phyloP scores from a whole-genome alignment of 2,329 filamentous ascomycete species.

The Cordyceps farinosa region DNA sequence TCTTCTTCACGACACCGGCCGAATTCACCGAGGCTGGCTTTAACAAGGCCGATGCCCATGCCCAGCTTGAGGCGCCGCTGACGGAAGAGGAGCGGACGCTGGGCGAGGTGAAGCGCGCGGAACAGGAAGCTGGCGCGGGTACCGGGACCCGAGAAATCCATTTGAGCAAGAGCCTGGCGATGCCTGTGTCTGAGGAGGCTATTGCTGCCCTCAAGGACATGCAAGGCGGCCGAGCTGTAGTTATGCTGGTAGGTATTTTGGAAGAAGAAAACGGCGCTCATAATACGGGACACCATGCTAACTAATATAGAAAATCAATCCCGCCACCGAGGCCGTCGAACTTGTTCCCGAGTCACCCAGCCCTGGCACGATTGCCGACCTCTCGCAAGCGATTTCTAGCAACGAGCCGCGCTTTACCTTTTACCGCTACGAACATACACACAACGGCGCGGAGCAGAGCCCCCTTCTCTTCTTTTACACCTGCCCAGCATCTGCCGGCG shows the following conservation, averaged over 20 bases:
- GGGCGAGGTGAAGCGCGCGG: constrained; percentile 69
- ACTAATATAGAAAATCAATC: constrained; percentile 62
- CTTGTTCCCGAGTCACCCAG: constrained; percentile 53
- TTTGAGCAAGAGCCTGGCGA: constrained; percentile 53
- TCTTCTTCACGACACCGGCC: constrained; percentile 66
- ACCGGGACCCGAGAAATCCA: constrained; percentile 59
- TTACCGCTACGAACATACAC: constrained; percentile 62
- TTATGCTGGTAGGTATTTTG: constrained; percentile 58
- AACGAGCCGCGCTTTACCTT: constrained; percentile 75
- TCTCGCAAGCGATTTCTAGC: constrained; percentile 58
- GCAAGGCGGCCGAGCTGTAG: constrained; percentile 50
- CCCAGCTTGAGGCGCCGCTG: constrained; percentile 61
- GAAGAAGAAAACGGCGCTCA: neutral
- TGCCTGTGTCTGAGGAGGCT: constrained; percentile 61
- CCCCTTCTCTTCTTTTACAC: constrained; percentile 80
- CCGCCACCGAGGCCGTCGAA: constrained; percentile 64
- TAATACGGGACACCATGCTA: neutral
- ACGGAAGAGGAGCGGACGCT: constrained; percentile 74
- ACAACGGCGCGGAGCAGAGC: constrained; percentile 48
- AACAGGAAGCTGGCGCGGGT: constrained; percentile 69
- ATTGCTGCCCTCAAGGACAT: constrained; percentile 60
- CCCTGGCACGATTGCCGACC: constrained; percentile 53
- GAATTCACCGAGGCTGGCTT: constrained; percentile 71
- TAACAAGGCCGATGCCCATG: constrained; percentile 67
- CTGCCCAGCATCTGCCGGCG: constrained; percentile 62